Base-by-base conservation (phyloP, 192 early-diverging fungal genomes). In the Linnemannia schmuckeri region DNA sequence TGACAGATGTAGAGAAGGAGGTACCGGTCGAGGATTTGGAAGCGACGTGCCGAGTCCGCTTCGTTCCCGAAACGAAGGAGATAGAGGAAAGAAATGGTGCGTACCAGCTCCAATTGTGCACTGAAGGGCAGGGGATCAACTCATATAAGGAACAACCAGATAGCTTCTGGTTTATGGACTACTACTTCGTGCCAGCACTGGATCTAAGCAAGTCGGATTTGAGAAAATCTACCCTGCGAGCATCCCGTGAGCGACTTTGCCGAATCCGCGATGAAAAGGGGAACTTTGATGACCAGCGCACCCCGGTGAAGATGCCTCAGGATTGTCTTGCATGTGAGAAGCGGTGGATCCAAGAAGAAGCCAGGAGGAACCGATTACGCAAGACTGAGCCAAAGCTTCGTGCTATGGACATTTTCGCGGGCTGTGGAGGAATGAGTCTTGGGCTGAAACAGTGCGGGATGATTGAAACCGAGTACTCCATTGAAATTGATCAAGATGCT, bases 351-450 rank as follows among this genome's bases (percentile, higher is more conserved):
- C 61, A 76, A 13, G 7, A 52, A 1, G n/a, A 47, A 8, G 57
- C 57, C 24, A 74, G 75, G 15, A 49, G 77, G n/a, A 42, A 54
- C 4, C 17, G 63, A 20, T 55, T 77, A 3, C 38, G 61, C 17
- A 30, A 13, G 24, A 15, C 44, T 5, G 37, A 41, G 13, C n/a
- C 22, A 35, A 86, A 82, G 44, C 88, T 95, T 40, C 80, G 83
- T 8, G 93, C 93, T 3, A 79, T 95, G 42, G 94, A 95, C 79
- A 86, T 95, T 63, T 95, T 95, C 75, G 91, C 93, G 7, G 94
- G 94, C 12, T 95, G 94, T 78, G 94, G 94, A 20, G 94, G 94
- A 8, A 77, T 95, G 42, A 94, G 94, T 5, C 87, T 87, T 38
- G 94, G 94, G 42, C 88, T 95, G 89, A 92, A 94, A 30, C 76